Conservation (phyloP, 305 asterid genomes). For the Fraxinus platypoda region DNA sequence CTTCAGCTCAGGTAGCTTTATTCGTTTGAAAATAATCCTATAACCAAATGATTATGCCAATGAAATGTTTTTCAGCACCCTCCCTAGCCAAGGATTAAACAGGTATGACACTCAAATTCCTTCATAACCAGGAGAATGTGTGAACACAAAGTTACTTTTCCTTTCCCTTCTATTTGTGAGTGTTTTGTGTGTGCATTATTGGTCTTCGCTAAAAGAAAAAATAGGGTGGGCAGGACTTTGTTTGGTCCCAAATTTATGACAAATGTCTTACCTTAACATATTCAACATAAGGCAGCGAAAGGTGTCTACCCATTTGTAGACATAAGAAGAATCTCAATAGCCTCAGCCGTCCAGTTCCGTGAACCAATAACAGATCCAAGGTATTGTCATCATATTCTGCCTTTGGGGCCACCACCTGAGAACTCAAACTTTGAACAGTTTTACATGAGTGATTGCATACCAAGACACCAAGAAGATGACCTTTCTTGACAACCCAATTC, state of each 20-base stretch:
- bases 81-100: not conserved
- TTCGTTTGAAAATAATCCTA: not conserved
- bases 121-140: not conserved
- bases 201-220: not conserved
- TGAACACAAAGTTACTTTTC: not conserved
- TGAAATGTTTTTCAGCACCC: not conserved
- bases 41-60: not conserved
- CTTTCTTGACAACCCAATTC: slow-evolving; percentile 61
- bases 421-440: slow-evolving; percentile 92
- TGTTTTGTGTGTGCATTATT: not conserved
- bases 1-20: not conserved
- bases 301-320: slow-evolving; percentile 79
- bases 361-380: slow-evolving; percentile 82
- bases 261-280: slow-evolving; percentile 71
- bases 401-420: slow-evolving; percentile 95
- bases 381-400: slow-evolving; percentile 86
- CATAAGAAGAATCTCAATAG: slow-evolving; percentile 76
- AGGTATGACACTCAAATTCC: not conserved
- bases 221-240: not conserved
- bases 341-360: slow-evolving; percentile 77
- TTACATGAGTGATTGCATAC: slow-evolving; percentile 92
- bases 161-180: not conserved
- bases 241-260: not conserved
- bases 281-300: slow-evolving; percentile 83
- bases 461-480: slow-evolving; percentile 76